Base-by-base conservation (phyloP, 164 flowering plant genomes). In the Magnolia sinica region DNA sequence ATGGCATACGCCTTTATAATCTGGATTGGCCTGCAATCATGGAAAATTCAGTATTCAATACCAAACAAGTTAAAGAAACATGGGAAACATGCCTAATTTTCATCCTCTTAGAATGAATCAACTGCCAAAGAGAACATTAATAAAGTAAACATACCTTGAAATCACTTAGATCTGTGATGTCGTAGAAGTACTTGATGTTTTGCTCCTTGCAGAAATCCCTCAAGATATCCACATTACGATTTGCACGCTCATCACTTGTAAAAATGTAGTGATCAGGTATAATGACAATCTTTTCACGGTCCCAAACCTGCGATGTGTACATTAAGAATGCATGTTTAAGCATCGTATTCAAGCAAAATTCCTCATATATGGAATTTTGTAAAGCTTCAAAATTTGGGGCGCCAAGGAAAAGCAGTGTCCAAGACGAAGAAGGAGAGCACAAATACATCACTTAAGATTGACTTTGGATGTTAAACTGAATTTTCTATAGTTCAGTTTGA, bases 241-340 rank as follows among this genome's bases (percentile, higher is more conserved):
- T 96, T 72, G 99, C 98, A 70, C 93, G 93, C 76, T 94, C 94
- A 83, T 96, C 99, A 68, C 78, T 85, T 64, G 99, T 96, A 80
- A 96, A 96, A 75, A 96, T 96, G 73, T 96, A 96, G 78, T 96
- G 99, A 74, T 96, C 99, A 67, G 99, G 99, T 77, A 96, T 94
- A 19, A 94, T 85, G 23, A 96, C 96, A 76, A 96, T 70, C 89
- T 94, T 96, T 76, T 96, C 99, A 74, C 98, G 96, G 81, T 96
- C 98, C 99, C 98, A 94, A 74, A 96, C 98, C 99, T 96, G 76
- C 73, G 75, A 79, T 24, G 49, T 78, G 24, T 1, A 22, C 74
- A 77, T 50, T 24, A 77, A 71, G 50, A 11, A 70, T 18, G 65
- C 52, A 69, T 69, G 23, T 22, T 59, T n/a, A 24, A 73, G 31